Percentiles rank a stretch among this genome's conserved stretches.
Conservation (phyloP, 164 flowering plant species). For the Umbilicus rupestris region DNA sequence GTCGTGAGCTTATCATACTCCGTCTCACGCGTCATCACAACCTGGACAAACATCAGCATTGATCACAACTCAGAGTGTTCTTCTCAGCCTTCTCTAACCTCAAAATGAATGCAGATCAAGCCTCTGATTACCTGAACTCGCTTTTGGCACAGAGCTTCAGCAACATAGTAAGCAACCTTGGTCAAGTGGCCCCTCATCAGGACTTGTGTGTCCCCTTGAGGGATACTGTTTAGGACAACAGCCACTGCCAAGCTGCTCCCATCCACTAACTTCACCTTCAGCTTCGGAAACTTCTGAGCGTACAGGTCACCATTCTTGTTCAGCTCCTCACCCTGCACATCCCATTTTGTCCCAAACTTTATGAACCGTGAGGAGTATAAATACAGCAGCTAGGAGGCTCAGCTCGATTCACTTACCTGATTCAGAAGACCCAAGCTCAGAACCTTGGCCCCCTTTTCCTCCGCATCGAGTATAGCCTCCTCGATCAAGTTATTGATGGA, state of each 20-base stretch:
- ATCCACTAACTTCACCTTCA: conserved; percentile 50
- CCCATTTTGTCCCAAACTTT: not conserved
- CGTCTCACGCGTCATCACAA: conserved; percentile 11
- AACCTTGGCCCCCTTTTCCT: conserved; percentile 40
- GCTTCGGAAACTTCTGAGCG: conserved; percentile 32
- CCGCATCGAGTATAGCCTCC: conserved; percentile 58
- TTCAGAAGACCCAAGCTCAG: conserved; percentile 61
- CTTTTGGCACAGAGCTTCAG: conserved; percentile 22
- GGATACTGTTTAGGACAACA: conserved; percentile 27
- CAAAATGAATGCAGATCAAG: conserved; percentile 13
- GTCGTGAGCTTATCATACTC: conserved; percentile 22
- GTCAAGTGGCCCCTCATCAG: conserved; percentile 21
- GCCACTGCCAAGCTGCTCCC: conserved; percentile 34
- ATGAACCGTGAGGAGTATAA: not conserved
- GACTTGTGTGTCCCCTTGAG: conserved; percentile 17
- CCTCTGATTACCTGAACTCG: conserved; percentile 41
- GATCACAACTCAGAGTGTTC: conserved; percentile 48
- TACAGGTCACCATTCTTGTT: conserved; percentile 55
- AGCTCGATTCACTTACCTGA: conserved; percentile 37
- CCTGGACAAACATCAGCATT: conserved; percentile 34
- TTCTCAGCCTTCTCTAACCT: conserved; percentile 10
- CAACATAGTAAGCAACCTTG: conserved; percentile 26
- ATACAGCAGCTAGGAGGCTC: not conserved
- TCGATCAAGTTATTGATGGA: conserved; percentile 48
- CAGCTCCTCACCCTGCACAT: conserved; percentile 45